phyloP scores from a whole-genome alignment of 192 early-diverging fungal genomes.

The Geranomyces michiganensis region DNA sequence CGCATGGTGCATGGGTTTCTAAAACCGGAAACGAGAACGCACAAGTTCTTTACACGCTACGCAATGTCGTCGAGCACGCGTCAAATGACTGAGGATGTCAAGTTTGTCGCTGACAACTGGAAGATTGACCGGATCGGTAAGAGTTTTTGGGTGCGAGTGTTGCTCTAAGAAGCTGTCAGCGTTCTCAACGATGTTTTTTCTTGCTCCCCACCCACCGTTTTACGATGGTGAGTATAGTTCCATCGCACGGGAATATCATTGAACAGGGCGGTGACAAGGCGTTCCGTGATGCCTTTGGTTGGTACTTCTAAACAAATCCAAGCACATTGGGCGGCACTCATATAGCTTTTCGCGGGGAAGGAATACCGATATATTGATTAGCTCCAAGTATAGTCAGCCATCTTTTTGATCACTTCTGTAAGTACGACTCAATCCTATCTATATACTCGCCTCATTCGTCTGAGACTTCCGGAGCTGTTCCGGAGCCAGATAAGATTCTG shows the following conservation, averaged over 20 bases:
- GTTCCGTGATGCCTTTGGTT: slow-evolving; percentile 17
- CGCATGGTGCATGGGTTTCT: neutral
- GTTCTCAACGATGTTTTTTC: neutral
- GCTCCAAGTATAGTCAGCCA: too few relatives aligned
- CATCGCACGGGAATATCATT: slow-evolving; percentile 19
- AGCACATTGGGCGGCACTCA: too few relatives aligned
- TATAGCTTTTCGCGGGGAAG: too few relatives aligned
- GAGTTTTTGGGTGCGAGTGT: neutral
- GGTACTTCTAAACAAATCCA: slow-evolving; percentile 27
- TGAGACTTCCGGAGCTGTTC: too few relatives aligned
- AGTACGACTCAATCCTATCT: too few relatives aligned
- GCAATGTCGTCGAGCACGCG: neutral
- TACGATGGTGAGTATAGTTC: slow-evolving; percentile 2
- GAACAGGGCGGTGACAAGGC: slow-evolving; percentile 16
- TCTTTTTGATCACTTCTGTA: too few relatives aligned
- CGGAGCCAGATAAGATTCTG: too few relatives aligned
- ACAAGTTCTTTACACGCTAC: slow-evolving; percentile 21
- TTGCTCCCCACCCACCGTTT: too few relatives aligned
- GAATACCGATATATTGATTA: too few relatives aligned
- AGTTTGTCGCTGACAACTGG: slow-evolving; percentile 23
- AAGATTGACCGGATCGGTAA: slow-evolving; percentile 12
- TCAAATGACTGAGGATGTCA: slow-evolving; percentile 16
- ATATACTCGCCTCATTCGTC: too few relatives aligned
- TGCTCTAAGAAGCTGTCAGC: neutral
- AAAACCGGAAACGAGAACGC: slow-evolving; percentile 3